Conservation (phyloP, 345 rosid species). For the Hibiscus trionum region DNA sequence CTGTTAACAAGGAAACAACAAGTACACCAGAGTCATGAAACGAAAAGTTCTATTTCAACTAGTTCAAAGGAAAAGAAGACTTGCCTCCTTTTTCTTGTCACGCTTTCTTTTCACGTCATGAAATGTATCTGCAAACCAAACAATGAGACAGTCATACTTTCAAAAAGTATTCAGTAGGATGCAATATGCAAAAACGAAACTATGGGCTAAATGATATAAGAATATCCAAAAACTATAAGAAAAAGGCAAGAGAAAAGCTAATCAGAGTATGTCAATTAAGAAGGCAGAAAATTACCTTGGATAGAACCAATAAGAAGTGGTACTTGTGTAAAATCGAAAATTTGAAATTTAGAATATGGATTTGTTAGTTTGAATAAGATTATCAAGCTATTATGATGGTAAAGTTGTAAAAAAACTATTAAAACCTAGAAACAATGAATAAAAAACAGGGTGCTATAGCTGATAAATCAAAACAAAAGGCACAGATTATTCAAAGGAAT, state of each 20-base stretch:
- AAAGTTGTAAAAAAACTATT: neutral
- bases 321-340: neutral
- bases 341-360: neutral
- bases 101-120: conserved; percentile 76
- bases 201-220: neutral
- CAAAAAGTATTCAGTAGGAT: neutral
- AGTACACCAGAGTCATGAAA: neutral
- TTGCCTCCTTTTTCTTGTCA: conserved; percentile 65
- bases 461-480: neutral
- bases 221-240: neutral
- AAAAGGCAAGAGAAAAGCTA: no score
- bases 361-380: neutral
- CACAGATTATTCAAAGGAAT: neutral
- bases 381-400: neutral
- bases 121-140: conserved; percentile 64
- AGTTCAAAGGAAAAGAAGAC: conserved; percentile 7
- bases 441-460: neutral
- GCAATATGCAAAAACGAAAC: neutral
- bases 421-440: neutral
- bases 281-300: neutral
- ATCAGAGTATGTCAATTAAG: neutral
- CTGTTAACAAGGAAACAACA: no score
- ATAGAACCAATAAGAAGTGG: neutral
- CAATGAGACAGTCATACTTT: neutral
- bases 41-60: neutral